Evolutionary conservation across 2,329 filamentous ascomycete species (phyloP).

Genomic region (Botrytis byssoidea): DNA sequence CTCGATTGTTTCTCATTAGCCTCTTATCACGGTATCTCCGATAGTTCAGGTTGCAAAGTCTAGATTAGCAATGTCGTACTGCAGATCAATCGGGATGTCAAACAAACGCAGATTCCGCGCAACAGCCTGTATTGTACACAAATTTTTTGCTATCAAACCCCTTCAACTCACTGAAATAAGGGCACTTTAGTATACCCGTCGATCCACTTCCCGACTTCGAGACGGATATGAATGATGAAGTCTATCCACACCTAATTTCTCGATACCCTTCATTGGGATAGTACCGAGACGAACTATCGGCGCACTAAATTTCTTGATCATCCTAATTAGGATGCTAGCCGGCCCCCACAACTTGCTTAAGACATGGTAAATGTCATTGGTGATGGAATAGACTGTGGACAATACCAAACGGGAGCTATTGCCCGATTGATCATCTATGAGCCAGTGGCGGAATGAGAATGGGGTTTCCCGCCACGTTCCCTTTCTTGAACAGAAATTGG

Average conservation of each 20-base stretch:
- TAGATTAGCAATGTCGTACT: not conserved
- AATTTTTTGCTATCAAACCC: not conserved
- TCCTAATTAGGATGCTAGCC: not conserved
- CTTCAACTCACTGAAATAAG: not conserved
- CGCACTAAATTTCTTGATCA: not conserved
- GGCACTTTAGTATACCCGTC: not conserved
- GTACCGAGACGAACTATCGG: not conserved
- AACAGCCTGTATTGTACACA: not conserved
- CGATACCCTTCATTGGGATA: not conserved
- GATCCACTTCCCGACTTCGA: not conserved
- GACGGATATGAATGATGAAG: not conserved
- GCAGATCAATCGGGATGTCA: not conserved
- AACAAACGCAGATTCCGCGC: not conserved
- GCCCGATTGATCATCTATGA: not conserved
- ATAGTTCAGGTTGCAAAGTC: not conserved
- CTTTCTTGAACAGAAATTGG: not conserved
- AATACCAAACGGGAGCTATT: not conserved
- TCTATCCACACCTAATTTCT: constrained; percentile 6
- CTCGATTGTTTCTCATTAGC: not conserved
- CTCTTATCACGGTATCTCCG: not conserved
- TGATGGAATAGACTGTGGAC: not conserved
- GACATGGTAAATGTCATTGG: not conserved
- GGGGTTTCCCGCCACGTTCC: not conserved
- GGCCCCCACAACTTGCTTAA: not conserved
- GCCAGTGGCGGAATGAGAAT: not conserved